Evolutionary conservation across 2,329 filamentous ascomycete genomes (phyloP), one percentile per base, ranked within the genome.

Genomic region (Malbranchea cinnamomea): DNA sequence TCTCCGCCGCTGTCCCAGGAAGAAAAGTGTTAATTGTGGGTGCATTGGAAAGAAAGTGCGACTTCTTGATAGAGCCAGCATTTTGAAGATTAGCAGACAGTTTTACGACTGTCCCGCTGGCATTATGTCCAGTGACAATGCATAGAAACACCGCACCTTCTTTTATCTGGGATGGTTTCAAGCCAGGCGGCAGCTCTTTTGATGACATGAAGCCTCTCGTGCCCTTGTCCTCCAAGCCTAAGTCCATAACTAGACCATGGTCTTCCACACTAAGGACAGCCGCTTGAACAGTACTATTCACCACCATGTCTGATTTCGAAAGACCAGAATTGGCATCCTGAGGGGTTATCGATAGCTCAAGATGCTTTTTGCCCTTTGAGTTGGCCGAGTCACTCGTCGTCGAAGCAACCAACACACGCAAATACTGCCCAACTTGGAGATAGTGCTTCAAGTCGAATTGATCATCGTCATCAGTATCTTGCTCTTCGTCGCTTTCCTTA

Each of bases 191-290:
- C 11, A 94, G 60, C 49, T 94, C 84, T 47, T 78, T 83, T 37
- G 78, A 79, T 4, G 83, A 71, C 47, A 98, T 65, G 57, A 98
- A 98, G 2, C 81, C 89, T 36, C 26, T 33, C 30, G 85, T 52
- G 21, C 71, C 67, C 18, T 66, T 59, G 31, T 74, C 71, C 20
- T 74, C 64, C 5, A 95, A 62, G 11, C 83, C 83, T 21, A 95
- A 58, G 43, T 94, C 83, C 83, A 98, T 93, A 33, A 95, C 71
- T 34, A 89, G 68, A 37, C 89, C 89, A 47, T 93, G 85, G 45
- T 98, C 91, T 54, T 98, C 87, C n/a, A 91, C 78, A 53, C 87
- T 98, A 29, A 69, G 58, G 15, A 98, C 76, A 0, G 84, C 78
- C 2, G 84, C 87, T 67, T 95, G 91, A 12, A 95, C 62, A 26